A percentile compares a stretch with the other conserved stretches of the same genome.
These are phyloP conservation scores for Lactarius vividus DNA, from an alignment of 768 basidiomycete species.

Conservation along the genomic window DNA sequence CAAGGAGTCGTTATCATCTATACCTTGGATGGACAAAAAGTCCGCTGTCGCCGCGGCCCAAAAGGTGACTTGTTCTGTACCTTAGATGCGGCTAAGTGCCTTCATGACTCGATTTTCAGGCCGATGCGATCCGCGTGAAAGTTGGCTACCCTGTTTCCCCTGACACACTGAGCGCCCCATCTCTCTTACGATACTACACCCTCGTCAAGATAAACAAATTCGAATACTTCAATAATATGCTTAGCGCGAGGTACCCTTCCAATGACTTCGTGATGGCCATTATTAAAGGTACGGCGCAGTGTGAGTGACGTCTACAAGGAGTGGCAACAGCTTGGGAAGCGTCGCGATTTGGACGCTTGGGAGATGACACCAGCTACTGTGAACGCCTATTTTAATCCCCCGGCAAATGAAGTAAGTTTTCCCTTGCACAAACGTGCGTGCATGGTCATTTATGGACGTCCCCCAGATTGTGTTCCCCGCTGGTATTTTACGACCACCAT, in stretches of 20 bases:
- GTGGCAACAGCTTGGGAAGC: conserved; percentile 74
- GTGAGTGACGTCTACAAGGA: conserved; percentile 57
- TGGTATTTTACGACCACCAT: conserved; percentile 90
- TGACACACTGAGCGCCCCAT: conserved; percentile 65
- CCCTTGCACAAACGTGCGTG: background rate
- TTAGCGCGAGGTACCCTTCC: conserved; percentile 52
- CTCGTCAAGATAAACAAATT: conserved; percentile 60
- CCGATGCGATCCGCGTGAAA: conserved; percentile 80
- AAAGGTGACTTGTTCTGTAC: conserved; percentile 51
- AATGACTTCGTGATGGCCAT: conserved; percentile 26
- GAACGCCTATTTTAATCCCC: conserved; percentile 86
- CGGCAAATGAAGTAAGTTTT: conserved; percentile 71
- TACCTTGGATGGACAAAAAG: conserved; percentile 90
- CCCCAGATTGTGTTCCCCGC: conserved; percentile 90
- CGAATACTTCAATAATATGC: conserved; percentile 83
- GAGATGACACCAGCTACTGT: conserved; percentile 86
- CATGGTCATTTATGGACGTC: background rate
- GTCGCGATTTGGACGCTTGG: conserved; percentile 72
- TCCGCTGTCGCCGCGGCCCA: conserved; percentile 79
- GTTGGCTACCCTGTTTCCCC: conserved; percentile 92
- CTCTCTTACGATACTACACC: conserved; percentile 72
- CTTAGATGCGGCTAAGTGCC: conserved; percentile 8
- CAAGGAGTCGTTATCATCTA: conserved; percentile 64
- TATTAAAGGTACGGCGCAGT: conserved; percentile 36
- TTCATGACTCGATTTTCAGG: conserved; percentile 41